Evolutionary conservation across 2,329 filamentous ascomycete genomes (phyloP).

Genomic region (Fusarium multiceps): DNA sequence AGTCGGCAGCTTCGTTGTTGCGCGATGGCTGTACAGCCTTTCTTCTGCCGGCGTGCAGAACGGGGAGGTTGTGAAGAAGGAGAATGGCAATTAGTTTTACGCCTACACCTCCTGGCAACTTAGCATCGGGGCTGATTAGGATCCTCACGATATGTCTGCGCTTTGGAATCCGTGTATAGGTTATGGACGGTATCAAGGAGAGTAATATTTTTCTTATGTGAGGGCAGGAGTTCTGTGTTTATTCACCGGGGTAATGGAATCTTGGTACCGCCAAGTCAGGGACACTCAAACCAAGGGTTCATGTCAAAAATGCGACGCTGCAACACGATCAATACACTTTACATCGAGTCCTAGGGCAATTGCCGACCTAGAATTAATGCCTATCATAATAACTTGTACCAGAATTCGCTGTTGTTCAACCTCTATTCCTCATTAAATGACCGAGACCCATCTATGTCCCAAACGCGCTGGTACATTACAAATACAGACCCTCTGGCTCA

Average conservation of each 20-base stretch:
- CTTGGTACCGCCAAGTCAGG: not conserved
- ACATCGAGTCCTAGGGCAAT: constrained; percentile 1
- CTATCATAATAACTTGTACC: not conserved
- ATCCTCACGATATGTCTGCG: constrained; percentile 27
- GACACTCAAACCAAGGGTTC: not conserved
- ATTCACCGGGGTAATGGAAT: not conserved
- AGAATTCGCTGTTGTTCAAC: constrained; percentile 12
- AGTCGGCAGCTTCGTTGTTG: constrained; percentile 66
- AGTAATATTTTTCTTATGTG: not conserved
- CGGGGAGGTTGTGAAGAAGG: constrained; percentile 42
- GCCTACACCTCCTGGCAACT: constrained; percentile 14
- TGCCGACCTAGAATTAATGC: constrained; percentile 2
- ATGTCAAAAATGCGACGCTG: not conserved
- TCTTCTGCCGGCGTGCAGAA: constrained; percentile 43
- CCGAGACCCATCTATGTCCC: constrained; percentile 34
- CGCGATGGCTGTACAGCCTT: constrained; percentile 59
- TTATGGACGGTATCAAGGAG: constrained; percentile 3
- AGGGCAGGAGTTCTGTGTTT: constrained; percentile 4
- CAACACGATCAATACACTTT: constrained; percentile 10
- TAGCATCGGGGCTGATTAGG: constrained; percentile 12
- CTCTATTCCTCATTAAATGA: constrained; percentile 42
- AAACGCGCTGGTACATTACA: constrained; percentile 69
- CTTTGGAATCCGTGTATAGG: constrained; percentile 20
- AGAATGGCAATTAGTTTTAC: constrained; percentile 30
- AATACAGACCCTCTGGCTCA: constrained; percentile 96